These are phyloP conservation scores for Xylaria sp. DNA, from an alignment of 495 filamentous ascomycete genomes.

Conservation along the genomic window DNA sequence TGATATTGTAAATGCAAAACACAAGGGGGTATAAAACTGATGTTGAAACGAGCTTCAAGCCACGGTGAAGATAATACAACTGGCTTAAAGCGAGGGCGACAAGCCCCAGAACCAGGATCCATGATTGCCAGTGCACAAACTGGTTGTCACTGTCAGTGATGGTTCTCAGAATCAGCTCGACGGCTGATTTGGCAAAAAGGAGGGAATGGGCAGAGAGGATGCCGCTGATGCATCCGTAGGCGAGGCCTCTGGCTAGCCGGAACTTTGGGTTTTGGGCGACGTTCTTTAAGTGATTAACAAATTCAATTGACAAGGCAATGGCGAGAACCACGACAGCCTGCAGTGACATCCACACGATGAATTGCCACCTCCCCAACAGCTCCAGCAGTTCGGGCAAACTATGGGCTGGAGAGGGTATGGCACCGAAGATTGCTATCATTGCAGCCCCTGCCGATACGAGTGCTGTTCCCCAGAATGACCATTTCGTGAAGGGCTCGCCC, in stretches of 20 bases:
- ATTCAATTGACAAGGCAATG: slow-evolving; percentile 70
- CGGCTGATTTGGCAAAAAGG: slow-evolving; percentile 93
- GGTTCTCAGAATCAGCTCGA: slow-evolving; percentile 94
- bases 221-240: slow-evolving; percentile 88
- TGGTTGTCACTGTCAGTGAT: slow-evolving; percentile 88
- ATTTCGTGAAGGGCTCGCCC: slow-evolving; percentile 90
- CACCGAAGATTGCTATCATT: slow-evolving; percentile 92
- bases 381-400: slow-evolving; percentile 80
- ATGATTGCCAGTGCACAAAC: slow-evolving; percentile 97
- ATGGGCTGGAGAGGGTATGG: slow-evolving; percentile 94
- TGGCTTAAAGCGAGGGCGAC: slow-evolving; percentile 85
- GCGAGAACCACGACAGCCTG: slow-evolving; percentile 73
- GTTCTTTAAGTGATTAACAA: slow-evolving; percentile 55
- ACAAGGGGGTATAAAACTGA: slow-evolving; percentile 97
- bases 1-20: slow-evolving; percentile 99
- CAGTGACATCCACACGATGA: slow-evolving; percentile 89
- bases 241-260: slow-evolving; percentile 84
- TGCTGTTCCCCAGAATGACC: slow-evolving; percentile 86
- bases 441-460: slow-evolving; percentile 87
- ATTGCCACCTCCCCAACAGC: slow-evolving; percentile 74
- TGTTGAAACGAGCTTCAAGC: slow-evolving; percentile 92
- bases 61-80: slow-evolving; percentile 92
- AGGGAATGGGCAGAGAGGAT: slow-evolving; percentile 93
- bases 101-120: slow-evolving; percentile 87
- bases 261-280: slow-evolving; percentile 65